Conservation (phyloP, 768 basidiomycete species). For the Russula lepida region DNA sequence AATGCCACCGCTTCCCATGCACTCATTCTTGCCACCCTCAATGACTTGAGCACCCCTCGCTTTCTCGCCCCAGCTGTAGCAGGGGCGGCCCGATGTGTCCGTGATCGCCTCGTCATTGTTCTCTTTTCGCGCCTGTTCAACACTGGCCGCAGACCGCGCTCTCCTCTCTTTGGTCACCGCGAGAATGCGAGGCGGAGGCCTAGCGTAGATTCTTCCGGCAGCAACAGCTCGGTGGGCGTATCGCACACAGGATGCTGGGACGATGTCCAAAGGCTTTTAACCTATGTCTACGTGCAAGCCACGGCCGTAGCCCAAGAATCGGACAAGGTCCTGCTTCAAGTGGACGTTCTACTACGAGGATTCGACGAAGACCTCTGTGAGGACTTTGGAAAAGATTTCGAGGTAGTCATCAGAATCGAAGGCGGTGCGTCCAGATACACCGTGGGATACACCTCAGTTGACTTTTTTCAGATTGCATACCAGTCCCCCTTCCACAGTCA, state of each 20-base stretch:
- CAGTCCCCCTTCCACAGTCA: constrained; percentile 20
- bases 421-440: constrained; percentile 19
- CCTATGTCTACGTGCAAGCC: constrained; percentile 81
- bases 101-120: constrained; percentile 48
- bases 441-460: not conserved
- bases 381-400: constrained; percentile 32
- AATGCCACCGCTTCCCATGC: constrained; percentile 20
- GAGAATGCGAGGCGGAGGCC: constrained; percentile 8
- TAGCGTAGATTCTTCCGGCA: constrained; percentile 7
- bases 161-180: not conserved
- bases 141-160: constrained; percentile 14
- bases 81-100: constrained; percentile 39
- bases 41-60: constrained; percentile 42
- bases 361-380: constrained; percentile 36
- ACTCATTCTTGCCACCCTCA: constrained; percentile 48
- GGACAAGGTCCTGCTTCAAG: constrained; percentile 62
- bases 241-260: constrained; percentile 50
- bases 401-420: constrained; percentile 24
- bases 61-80: constrained; percentile 49
- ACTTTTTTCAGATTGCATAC: constrained; percentile 17
- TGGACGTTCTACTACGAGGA: constrained; percentile 70
- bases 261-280: constrained; percentile 66
- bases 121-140: constrained; percentile 59
- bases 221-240: constrained; percentile 15
- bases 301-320: constrained; percentile 60